Conservation (phyloP, 371 early-diverging fungal species). For the Nematocida homosporus region DNA sequence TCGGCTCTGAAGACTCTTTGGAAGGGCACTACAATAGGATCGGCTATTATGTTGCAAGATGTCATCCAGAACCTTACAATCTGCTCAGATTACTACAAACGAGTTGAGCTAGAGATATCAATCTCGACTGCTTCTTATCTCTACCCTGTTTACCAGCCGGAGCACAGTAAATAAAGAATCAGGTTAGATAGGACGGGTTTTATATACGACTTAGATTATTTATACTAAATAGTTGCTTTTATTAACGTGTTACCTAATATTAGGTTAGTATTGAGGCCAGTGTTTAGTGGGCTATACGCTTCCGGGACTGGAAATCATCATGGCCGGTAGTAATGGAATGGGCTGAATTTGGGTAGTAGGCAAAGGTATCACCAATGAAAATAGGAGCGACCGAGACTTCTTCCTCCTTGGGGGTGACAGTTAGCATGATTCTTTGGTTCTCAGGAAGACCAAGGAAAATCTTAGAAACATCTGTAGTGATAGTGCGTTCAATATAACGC, state of each 20-base stretch:
- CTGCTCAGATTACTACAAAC: constrained; percentile 17
- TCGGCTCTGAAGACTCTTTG: constrained; percentile 15
- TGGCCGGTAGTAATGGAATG: no score
- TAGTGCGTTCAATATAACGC: constrained; percentile 72
- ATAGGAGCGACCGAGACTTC: neutral
- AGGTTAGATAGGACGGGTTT: no score
- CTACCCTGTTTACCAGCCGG: neutral
- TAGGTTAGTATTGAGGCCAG: no score
- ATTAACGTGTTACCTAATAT: no score
- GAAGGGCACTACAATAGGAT: constrained; percentile 17
- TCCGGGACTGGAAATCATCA: no score
- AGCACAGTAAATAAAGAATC: neutral
- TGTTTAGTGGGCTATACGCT: no score
- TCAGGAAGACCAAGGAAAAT: constrained; percentile 57
- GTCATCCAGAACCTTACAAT: constrained; percentile 31
- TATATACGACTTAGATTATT: no score
- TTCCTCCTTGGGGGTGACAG: neutral
- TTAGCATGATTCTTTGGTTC: neutral
- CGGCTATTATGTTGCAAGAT: constrained; percentile 38
- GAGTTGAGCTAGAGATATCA: constrained; percentile 17
- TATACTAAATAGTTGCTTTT: no score
- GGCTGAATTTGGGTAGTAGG: constrained; percentile 2
- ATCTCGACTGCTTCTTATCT: constrained; percentile 32
- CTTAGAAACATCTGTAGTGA: constrained; percentile 73
- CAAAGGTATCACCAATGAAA: neutral